Percentiles rank a stretch among this genome's conserved stretches.
These are phyloP conservation scores for Dioscorea alata DNA, from an alignment of 106 monocot species.

Conservation along the genomic window DNA sequence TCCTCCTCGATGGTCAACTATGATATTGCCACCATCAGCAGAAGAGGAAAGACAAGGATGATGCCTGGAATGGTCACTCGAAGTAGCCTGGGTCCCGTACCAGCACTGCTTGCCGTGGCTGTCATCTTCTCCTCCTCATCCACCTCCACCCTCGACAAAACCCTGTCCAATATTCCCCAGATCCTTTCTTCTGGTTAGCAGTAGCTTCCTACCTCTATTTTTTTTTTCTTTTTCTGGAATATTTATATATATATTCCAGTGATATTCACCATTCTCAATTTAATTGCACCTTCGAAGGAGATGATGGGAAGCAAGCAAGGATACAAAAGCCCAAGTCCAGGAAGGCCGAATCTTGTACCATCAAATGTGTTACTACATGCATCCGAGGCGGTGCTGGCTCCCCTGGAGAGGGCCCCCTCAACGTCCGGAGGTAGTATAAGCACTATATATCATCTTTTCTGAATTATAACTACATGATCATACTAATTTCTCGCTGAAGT, in stretches of 20 bases:
- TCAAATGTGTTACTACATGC: constrained; percentile 84
- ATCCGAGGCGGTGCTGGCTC: constrained; percentile 75
- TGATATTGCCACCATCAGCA: neutral
- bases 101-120: constrained; percentile 47
- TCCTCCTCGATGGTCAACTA: neutral
- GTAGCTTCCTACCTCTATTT: neutral
- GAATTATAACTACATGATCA: neutral
- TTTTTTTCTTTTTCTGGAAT: neutral
- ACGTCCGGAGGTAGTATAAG: constrained; percentile 71
- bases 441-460: neutral
- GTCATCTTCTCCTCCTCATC: constrained; percentile 47
- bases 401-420: constrained; percentile 87
- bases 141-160: constrained; percentile 11
- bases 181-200: constrained; percentile 71
- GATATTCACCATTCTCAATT: too few species aligned
- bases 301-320: constrained; percentile 30
- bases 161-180: constrained; percentile 65
- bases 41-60: neutral
- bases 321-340: constrained; percentile 81
- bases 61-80: neutral
- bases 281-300: constrained; percentile 24
- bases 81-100: constrained; percentile 7
- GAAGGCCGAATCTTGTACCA: constrained; percentile 66
- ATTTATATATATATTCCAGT: too few species aligned
- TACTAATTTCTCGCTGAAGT: too few species aligned